These are phyloP conservation scores for Allantophomopsis lycopodina DNA, from an alignment of 2,329 filamentous ascomycete species.

Conservation along the genomic window DNA sequence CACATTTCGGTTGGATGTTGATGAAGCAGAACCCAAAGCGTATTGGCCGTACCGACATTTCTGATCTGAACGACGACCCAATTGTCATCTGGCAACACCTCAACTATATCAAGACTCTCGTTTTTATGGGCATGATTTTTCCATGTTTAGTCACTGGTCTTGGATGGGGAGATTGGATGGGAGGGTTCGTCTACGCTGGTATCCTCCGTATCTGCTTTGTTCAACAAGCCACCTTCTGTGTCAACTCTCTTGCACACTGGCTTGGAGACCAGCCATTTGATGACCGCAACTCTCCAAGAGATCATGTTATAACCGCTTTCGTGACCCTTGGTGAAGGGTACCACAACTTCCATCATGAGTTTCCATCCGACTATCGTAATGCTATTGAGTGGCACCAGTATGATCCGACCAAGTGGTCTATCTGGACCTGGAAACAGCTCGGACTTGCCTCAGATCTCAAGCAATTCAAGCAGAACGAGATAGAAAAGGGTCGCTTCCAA, in stretches of 20 bases:
- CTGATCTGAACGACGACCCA: constrained; percentile 74
- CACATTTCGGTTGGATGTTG: constrained; percentile 80
- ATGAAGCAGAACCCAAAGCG: constrained; percentile 89
- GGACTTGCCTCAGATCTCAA: constrained; percentile 79
- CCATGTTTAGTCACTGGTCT: constrained; percentile 65
- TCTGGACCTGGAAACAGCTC: constrained; percentile 73
- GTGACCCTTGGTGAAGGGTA: constrained; percentile 81
- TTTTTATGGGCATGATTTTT: constrained; percentile 65
- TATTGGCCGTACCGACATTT: constrained; percentile 77
- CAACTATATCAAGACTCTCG: constrained; percentile 69
- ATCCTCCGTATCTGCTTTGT: constrained; percentile 83
- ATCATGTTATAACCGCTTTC: constrained; percentile 75
- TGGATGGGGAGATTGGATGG: constrained; percentile 68
- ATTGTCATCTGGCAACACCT: constrained; percentile 82
- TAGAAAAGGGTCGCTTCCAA: constrained; percentile 82
- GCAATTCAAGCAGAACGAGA: constrained; percentile 84
- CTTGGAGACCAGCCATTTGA: constrained; percentile 87
- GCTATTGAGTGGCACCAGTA: constrained; percentile 87
- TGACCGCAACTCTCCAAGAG: constrained; percentile 81
- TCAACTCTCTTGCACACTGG: constrained; percentile 86
- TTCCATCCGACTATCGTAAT: constrained; percentile 86
- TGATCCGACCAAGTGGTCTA: constrained; percentile 83
- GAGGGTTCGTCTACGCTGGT: constrained; percentile 74
- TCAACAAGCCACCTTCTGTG: constrained; percentile 85
- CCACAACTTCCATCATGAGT: constrained; percentile 95